phyloP scores from a whole-genome alignment of 2,329 filamentous ascomycete genomes.

The Boeremia exigua region DNA sequence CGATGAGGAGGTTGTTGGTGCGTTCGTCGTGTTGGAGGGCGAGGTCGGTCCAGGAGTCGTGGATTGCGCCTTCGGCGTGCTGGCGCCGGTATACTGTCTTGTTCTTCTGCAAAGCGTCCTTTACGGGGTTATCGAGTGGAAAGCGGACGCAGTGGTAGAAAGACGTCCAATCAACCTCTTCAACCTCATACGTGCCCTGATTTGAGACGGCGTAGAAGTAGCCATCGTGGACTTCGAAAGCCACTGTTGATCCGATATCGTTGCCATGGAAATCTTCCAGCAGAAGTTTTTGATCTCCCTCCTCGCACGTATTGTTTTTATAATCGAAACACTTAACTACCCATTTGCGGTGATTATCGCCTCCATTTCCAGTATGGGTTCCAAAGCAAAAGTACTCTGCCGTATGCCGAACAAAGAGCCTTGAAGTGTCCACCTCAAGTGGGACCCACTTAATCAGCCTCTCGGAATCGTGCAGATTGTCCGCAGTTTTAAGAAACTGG shows the following conservation, averaged over 20 bases:
- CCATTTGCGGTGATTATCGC: slow-evolving; percentile 68
- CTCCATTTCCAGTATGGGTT: slow-evolving; percentile 61
- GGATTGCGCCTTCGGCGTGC: slow-evolving; percentile 72
- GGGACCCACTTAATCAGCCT: slow-evolving; percentile 41
- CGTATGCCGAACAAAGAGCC: slow-evolving; percentile 73
- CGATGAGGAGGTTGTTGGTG: slow-evolving; percentile 64
- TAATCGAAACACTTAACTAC: slow-evolving; percentile 53
- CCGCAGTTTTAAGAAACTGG: not conserved
- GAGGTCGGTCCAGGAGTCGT: slow-evolving; percentile 75
- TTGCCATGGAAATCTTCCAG: slow-evolving; percentile 66
- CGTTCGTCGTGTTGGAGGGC: slow-evolving; percentile 66
- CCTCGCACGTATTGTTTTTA: not conserved
- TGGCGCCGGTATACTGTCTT: slow-evolving; percentile 67
- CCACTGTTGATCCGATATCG: slow-evolving; percentile 71
- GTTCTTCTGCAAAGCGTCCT: slow-evolving; percentile 52
- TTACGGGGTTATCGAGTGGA: slow-evolving; percentile 57
- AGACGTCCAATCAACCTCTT: slow-evolving; percentile 70
- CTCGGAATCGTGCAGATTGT: slow-evolving; percentile 28
- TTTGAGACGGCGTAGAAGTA: slow-evolving; percentile 75
- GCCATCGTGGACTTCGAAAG: slow-evolving; percentile 71
- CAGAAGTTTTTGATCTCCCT: slow-evolving; percentile 42
- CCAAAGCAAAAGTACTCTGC: slow-evolving; percentile 68
- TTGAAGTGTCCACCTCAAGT: not conserved
- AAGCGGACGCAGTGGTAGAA: slow-evolving; percentile 73
- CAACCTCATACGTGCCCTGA: slow-evolving; percentile 65